Conservation (phyloP, 371 early-diverging fungal genomes). For the Actinomortierella wolfii region DNA sequence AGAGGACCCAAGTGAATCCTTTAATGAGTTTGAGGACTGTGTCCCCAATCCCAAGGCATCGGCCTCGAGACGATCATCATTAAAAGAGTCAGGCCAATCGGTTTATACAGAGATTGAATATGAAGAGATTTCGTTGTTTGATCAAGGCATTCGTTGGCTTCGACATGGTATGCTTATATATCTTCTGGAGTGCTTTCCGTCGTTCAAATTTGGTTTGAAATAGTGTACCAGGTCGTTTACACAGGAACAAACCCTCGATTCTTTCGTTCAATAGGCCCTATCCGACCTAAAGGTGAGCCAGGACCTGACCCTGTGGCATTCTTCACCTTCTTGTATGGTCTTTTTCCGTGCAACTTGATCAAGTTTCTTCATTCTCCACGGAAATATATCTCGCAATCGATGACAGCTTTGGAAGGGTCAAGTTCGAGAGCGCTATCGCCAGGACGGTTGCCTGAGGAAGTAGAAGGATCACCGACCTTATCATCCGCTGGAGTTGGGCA, state of each 20-base stretch:
- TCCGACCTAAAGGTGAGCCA: constrained; percentile 30
- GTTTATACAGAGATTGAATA: constrained; percentile 11
- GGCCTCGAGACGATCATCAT: background rate
- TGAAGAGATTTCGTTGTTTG: constrained; percentile 28
- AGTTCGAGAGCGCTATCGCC: constrained; percentile 13
- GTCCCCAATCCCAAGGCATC: background rate
- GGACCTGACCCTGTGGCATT: constrained; percentile 56
- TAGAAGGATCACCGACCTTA: constrained; percentile 10
- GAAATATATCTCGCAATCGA: constrained; percentile 49
- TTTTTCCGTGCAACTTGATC: constrained; percentile 68
- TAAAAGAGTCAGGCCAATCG: no score
- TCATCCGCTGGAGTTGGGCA: background rate
- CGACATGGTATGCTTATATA: constrained; percentile 22
- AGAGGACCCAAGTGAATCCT: constrained; percentile 32
- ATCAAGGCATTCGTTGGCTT: constrained; percentile 33
- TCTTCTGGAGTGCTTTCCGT: no score
- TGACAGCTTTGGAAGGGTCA: constrained; percentile 7
- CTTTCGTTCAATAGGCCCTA: constrained; percentile 20
- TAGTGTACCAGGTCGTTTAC: no score
- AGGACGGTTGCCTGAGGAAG: constrained; percentile 27
- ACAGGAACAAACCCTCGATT: no score
- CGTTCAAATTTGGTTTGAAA: no score
- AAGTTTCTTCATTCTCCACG: constrained; percentile 61
- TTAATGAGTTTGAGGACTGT: constrained; percentile 39
- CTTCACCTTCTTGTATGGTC: constrained; percentile 68